phyloP scores from a whole-genome alignment of 2,329 filamentous ascomycete species.

The Penicillium corylophilum region DNA sequence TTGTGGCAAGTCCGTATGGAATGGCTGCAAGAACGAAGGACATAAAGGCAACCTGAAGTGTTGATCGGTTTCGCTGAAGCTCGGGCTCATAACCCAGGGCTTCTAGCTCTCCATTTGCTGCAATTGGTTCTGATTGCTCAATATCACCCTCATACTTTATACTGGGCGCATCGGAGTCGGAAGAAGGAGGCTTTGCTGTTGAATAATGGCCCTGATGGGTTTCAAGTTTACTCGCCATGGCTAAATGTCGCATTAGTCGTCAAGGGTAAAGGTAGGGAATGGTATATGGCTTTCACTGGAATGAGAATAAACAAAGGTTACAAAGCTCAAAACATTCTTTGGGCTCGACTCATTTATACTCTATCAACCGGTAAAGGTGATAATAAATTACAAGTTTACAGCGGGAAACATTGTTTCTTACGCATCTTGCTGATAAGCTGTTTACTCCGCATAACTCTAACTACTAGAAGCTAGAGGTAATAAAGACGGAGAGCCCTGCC shows the following conservation, averaged over 20 bases:
- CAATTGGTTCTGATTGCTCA: conserved; percentile 10
- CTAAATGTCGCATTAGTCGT: neutral
- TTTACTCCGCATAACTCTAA: conserved; percentile 1
- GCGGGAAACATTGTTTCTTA: neutral
- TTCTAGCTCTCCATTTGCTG: conserved; percentile 13
- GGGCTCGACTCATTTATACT: neutral
- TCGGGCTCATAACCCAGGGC: conserved; percentile 60
- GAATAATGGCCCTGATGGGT: neutral
- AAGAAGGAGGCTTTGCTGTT: neutral
- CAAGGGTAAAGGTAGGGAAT: neutral
- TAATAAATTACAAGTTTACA: neutral
- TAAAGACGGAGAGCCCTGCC: neutral
- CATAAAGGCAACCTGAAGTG: conserved; percentile 24
- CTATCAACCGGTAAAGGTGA: neutral
- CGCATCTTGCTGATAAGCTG: conserved; percentile 1
- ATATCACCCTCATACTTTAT: conserved; percentile 6
- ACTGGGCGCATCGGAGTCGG: neutral
- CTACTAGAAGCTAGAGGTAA: neutral
- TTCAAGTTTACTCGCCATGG: conserved; percentile 5
- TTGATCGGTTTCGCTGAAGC: conserved; percentile 59
- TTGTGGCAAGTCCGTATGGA: conserved; percentile 64
- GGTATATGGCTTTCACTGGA: neutral
- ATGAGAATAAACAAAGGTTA: neutral
- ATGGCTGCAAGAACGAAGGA: conserved; percentile 69
- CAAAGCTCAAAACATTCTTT: neutral